Evolutionary conservation across 2,329 filamentous ascomycete genomes (phyloP).

Genomic region (Coleophoma eucalyptorum): DNA sequence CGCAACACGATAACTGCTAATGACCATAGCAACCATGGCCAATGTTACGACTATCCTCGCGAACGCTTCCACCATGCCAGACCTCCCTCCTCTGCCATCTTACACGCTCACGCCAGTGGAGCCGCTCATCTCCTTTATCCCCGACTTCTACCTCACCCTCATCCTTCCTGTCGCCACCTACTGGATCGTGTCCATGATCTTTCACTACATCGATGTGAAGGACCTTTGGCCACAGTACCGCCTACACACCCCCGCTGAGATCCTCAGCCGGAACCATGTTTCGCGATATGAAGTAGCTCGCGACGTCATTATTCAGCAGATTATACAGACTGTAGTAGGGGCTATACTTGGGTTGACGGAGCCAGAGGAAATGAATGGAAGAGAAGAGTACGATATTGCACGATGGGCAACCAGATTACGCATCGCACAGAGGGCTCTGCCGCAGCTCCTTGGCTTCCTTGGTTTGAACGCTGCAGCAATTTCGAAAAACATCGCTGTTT

Average conservation of each 20-base stretch:
- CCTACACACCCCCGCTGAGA: slow-evolving; percentile 90
- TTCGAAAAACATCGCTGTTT: slow-evolving; percentile 68
- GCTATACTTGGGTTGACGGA: slow-evolving; percentile 68
- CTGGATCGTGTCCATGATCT: slow-evolving; percentile 81
- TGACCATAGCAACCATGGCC: slow-evolving; percentile 27
- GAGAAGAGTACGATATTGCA: slow-evolving; percentile 80
- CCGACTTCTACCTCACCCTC: slow-evolving; percentile 77
- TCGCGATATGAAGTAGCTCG: slow-evolving; percentile 78
- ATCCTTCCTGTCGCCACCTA: slow-evolving; percentile 78
- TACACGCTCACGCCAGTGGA: slow-evolving; percentile 70
- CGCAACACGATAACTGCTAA: slow-evolving; percentile 27
- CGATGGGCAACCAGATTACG: slow-evolving; percentile 85
- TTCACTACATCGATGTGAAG: slow-evolving; percentile 64
- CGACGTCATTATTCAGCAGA: slow-evolving; percentile 88
- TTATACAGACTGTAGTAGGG: slow-evolving; percentile 78
- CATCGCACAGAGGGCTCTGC: slow-evolving; percentile 73
- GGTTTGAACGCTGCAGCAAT: slow-evolving; percentile 75
- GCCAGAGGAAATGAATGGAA: slow-evolving; percentile 68
- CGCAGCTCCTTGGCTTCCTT: slow-evolving; percentile 63
- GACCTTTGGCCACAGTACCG: slow-evolving; percentile 83
- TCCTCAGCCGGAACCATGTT: slow-evolving; percentile 81
- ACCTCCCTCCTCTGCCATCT: slow-evolving; percentile 80
- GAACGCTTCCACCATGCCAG: slow-evolving; percentile 38
- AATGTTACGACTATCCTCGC: slow-evolving; percentile 41
- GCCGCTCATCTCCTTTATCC: slow-evolving; percentile 71